A percentile compares a stretch with the other conserved stretches of the same genome.
These are phyloP conservation scores for Moricandia arvensis DNA, from an alignment of 345 rosid genomes.

Conservation along the genomic window DNA sequence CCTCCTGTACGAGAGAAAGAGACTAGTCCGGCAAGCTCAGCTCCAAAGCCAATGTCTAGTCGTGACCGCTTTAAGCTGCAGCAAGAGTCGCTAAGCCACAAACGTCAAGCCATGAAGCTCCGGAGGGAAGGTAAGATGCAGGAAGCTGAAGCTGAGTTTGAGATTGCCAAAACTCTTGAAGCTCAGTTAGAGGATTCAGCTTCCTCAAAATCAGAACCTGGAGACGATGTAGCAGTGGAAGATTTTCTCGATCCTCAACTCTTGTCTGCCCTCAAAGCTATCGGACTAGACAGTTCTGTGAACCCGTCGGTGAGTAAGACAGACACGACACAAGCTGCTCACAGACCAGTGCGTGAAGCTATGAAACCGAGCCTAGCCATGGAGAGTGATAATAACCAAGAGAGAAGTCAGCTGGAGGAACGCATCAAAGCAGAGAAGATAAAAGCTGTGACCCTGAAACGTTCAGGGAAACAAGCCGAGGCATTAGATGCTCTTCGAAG, in stretches of 20 bases:
- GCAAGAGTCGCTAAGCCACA: constrained; percentile 80
- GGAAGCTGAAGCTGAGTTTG: constrained; percentile 94
- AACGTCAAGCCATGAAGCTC: constrained; percentile 83
- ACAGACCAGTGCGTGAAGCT: constrained; percentile 39
- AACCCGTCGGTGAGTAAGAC: constrained; percentile 27
- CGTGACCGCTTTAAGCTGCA: constrained; percentile 89
- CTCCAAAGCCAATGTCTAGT: constrained; percentile 60
- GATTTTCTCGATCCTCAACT: constrained; percentile 96
- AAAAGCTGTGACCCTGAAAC: constrained; percentile 74
- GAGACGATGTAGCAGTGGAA: constrained; percentile 57
- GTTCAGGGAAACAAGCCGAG: constrained; percentile 87
- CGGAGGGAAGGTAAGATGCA: constrained; percentile 71
- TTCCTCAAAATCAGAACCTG: constrained; percentile 40
- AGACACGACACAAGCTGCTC: constrained; percentile 20
- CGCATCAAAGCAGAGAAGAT: constrained; percentile 74
- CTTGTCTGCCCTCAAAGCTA: constrained; percentile 68
- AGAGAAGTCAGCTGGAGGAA: constrained; percentile 66
- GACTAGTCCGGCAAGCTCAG: constrained; percentile 40
- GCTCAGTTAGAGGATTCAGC: constrained; percentile 68
- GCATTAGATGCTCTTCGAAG: constrained; percentile 83
- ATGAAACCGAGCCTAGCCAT: constrained; percentile 57
- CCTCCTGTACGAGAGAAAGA: constrained; percentile 44
- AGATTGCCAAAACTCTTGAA: constrained; percentile 86
- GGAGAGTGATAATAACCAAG: constrained; percentile 42
- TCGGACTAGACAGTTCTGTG: constrained; percentile 57